Conservation (phyloP, 2,329 filamentous ascomycete genomes). For the Aspergillus thermomutatus region DNA sequence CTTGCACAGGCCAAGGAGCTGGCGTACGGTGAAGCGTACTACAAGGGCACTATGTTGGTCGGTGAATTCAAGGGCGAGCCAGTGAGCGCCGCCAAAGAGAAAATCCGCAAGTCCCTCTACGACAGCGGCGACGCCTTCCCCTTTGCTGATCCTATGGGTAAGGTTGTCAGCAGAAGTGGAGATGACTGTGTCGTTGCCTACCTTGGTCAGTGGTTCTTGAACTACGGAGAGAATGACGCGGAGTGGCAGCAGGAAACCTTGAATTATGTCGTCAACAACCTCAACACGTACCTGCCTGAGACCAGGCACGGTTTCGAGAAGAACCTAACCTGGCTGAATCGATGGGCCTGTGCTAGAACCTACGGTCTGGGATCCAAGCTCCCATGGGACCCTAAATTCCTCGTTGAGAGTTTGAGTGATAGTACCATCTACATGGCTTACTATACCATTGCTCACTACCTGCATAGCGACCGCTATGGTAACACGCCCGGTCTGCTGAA, state of each 20-base stretch:
- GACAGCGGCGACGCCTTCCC: slow-evolving; percentile 76
- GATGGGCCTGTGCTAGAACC: slow-evolving; percentile 90
- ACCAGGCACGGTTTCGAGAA: slow-evolving; percentile 78
- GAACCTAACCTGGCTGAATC: slow-evolving; percentile 86
- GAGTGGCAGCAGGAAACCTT: slow-evolving; percentile 77
- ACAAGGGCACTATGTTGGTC: slow-evolving; percentile 84
- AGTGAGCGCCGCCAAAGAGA: slow-evolving; percentile 81
- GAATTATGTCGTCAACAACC: slow-evolving; percentile 65
- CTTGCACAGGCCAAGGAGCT: slow-evolving; percentile 92
- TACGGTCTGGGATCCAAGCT: slow-evolving; percentile 92
- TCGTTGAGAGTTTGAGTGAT: slow-evolving; percentile 90
- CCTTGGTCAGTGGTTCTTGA: slow-evolving; percentile 96
- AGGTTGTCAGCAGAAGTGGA: slow-evolving; percentile 82
- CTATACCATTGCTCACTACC: slow-evolving; percentile 58
- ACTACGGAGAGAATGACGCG: slow-evolving; percentile 81
- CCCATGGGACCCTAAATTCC: slow-evolving; percentile 85
- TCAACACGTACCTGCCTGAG: slow-evolving; percentile 78
- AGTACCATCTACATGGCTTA: slow-evolving; percentile 78
- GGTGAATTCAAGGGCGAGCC: slow-evolving; percentile 85
- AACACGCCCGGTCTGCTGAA: slow-evolving; percentile 65
- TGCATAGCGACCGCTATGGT: slow-evolving; percentile 86
- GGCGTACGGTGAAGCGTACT: slow-evolving; percentile 96
- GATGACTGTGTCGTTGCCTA: slow-evolving; percentile 92
- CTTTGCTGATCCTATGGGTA: slow-evolving; percentile 89
- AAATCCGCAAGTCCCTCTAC: slow-evolving; percentile 75